phyloP scores from a whole-genome alignment of 208 protist genomes.

The Trypanosoma scelopori region DNA sequence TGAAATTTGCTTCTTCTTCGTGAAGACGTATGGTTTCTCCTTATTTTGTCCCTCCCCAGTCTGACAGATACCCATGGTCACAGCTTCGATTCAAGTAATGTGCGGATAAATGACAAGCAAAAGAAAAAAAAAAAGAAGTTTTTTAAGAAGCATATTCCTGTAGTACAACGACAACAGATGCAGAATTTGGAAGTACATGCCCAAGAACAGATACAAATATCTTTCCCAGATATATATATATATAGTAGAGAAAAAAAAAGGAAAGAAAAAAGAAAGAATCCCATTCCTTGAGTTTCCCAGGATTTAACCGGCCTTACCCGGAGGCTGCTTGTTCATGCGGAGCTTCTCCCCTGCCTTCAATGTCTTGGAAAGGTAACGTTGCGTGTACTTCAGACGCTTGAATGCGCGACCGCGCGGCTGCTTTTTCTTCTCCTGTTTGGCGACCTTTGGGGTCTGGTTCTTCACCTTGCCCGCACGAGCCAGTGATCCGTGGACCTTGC shows the following conservation, averaged over 20 bases:
- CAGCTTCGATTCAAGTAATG: constrained; percentile 10
- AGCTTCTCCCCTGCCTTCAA: constrained; percentile 93
- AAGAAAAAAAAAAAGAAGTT: background rate
- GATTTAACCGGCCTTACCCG: constrained; percentile 85
- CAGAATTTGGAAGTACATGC: too few species aligned
- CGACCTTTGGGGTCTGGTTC: constrained; percentile 98
- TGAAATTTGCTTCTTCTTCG: background rate
- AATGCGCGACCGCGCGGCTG: constrained; percentile 94
- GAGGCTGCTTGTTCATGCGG: constrained; percentile 92
- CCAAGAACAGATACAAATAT: too few species aligned
- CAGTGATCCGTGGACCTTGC: constrained; percentile 98
- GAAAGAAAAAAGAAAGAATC: constrained; percentile 28
- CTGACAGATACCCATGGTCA: constrained; percentile 24
- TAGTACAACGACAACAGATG: background rate
- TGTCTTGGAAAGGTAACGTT: constrained; percentile 94
- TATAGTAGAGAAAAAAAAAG: too few species aligned
- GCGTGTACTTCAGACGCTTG: constrained; percentile 97
- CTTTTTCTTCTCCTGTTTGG: constrained; percentile 95
- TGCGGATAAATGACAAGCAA: constrained; percentile 4
- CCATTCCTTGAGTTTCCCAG: constrained; percentile 8
- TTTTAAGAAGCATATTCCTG: background rate
- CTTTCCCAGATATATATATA: too few species aligned
- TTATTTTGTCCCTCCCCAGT: constrained; percentile 12
- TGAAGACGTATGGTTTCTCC: background rate
- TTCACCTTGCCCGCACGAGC: constrained; percentile 98